Conservation (phyloP, 176 grass and related monocot species). For the Poa annua region DNA sequence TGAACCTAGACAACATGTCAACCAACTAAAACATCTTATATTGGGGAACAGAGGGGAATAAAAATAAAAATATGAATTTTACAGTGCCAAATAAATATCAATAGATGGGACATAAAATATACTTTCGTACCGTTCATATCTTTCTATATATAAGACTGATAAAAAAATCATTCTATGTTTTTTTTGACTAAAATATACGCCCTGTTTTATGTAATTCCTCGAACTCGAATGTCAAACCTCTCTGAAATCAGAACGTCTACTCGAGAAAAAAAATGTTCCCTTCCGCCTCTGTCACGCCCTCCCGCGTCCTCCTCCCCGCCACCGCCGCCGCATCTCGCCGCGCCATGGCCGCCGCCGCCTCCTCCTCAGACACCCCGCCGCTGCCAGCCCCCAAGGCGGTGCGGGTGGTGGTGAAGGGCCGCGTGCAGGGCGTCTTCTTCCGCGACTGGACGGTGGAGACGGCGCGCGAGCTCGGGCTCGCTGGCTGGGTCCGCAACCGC, state of each 20-base stretch:
- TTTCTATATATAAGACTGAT: too few relatives aligned
- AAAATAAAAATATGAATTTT: too few relatives aligned
- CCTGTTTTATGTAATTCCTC: neutral
- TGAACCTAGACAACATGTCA: too few relatives aligned
- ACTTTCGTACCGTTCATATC: too few relatives aligned
- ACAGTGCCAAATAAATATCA: too few relatives aligned
- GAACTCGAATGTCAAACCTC: neutral
- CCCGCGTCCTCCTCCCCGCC: constrained; percentile 42
- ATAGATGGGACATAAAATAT: too few relatives aligned
- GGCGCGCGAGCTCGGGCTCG: constrained; percentile 73
- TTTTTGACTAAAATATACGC: too few relatives aligned
- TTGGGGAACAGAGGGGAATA: too few relatives aligned
- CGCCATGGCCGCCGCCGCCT: constrained; percentile 15
- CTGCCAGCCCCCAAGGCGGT: constrained; percentile 46
- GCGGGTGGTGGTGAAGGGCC: constrained; percentile 73
- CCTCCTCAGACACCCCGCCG: neutral
- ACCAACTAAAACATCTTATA: too few relatives aligned
- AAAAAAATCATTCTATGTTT: too few relatives aligned
- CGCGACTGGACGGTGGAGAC: constrained; percentile 93
- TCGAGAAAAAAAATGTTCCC: constrained; percentile 34
- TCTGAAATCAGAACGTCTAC: neutral
- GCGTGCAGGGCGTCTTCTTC: constrained; percentile 95
- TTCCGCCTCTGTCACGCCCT: constrained; percentile 11
- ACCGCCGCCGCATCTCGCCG: constrained; percentile 30
- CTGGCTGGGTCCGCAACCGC: constrained; percentile 85